Base-by-base conservation (phyloP, 148 eudicot genomes). In the Chenopodium berlandieri region DNA sequence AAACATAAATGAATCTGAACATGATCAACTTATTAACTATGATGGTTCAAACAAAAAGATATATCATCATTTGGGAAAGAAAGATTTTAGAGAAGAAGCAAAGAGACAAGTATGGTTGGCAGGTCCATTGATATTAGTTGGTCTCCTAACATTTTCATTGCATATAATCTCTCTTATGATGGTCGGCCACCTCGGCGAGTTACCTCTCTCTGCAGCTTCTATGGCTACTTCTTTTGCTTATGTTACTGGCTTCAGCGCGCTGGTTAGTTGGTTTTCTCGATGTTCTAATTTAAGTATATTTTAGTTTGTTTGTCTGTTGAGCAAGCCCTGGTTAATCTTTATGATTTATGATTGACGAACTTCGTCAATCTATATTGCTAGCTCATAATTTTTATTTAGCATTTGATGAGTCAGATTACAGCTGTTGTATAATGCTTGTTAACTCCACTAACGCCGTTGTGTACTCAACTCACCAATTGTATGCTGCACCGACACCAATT, bases 131-230 rank as follows among this genome's bases (percentile, higher is more conserved):
- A 83, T 90, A 56, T 65, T 79, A 56, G 95, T 92, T 12, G 85
- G 87, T 9, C 31, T 92, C 9, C 81, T 89, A 48, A 91, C 86
- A 80, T 92, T 79, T 76, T 88, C 86, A 50, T 83, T 90, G 52
- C 93, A 92, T 81, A 87, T 92, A 1, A 89, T 90, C 1, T 92
- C 95, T 6, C 78, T 92, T 16, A 92, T 92, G 95, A 90, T 89
- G 81, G 93, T 92, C 37, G 93, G 95, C 65, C 95, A 90, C 84
- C 86, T 92, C 50, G 95, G 95, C 8, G 90, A 92, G 81, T 64
- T 92, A 69, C 74, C 91, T 69, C 95, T 90, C 44, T 85, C 93
- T 68, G 93, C 87, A 76, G 93, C 93, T 85, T 92, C 93, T 34
- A 85, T 92, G 87, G 95, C 93, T 73, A 90, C 88, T 44, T 89